Evolutionary conservation across 139 green algal species (phyloP).

Genomic region (Chlorella sp.): DNA sequence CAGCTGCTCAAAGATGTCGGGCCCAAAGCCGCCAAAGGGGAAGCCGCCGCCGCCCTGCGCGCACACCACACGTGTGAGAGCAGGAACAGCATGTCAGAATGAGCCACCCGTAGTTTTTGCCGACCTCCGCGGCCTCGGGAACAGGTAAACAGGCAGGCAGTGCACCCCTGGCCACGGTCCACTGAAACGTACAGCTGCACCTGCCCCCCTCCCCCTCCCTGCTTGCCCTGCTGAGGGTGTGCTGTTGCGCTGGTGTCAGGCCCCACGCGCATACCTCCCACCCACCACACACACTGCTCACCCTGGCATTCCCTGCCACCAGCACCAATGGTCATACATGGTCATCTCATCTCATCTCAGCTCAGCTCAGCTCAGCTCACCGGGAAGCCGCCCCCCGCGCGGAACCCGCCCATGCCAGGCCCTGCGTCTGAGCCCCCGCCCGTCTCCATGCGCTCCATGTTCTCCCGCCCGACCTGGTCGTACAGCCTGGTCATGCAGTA

Average conservation of each 20-base stretch:
- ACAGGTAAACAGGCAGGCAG: background rate
- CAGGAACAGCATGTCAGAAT: constrained; percentile 41
- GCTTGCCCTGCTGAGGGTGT: too few species aligned
- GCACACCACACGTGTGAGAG: too few species aligned
- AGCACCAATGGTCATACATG: too few species aligned
- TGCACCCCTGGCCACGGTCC: too few species aligned
- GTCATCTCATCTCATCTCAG: too few species aligned
- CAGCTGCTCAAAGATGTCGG: constrained; percentile 48
- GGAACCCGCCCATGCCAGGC: constrained; percentile 17
- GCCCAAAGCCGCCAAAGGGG: constrained; percentile 24
- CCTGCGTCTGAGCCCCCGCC: constrained; percentile 26
- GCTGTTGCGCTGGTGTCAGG: too few species aligned
- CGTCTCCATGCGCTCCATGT: constrained; percentile 57
- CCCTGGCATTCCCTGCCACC: too few species aligned
- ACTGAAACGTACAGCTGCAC: too few species aligned
- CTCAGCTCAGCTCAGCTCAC: background rate
- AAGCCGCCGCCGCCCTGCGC: constrained; percentile 17
- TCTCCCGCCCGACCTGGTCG: constrained; percentile 42
- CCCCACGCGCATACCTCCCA: too few species aligned
- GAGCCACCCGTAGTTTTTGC: background rate
- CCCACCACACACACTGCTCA: too few species aligned
- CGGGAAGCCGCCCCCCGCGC: constrained; percentile 10
- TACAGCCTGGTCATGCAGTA: constrained; percentile 14
- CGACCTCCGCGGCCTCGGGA: background rate
- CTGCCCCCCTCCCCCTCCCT: too few species aligned